Evolutionary conservation across 176 grass and related monocot species (phyloP).

Genomic region (Panicum miliaceum): DNA sequence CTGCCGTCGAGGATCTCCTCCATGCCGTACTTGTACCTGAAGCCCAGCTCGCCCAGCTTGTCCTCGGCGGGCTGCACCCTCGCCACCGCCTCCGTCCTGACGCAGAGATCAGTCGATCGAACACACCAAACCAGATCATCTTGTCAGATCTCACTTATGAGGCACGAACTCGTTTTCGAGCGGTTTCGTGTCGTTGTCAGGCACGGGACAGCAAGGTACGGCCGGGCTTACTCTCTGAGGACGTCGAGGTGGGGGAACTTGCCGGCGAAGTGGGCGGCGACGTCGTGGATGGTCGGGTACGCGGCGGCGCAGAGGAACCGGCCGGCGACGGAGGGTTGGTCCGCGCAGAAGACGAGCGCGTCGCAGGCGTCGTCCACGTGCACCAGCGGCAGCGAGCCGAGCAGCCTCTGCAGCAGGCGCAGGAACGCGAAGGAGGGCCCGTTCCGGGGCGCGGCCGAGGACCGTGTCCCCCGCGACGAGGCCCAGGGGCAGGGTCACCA

Average conservation of each 20-base stretch:
- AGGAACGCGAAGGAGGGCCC: background rate
- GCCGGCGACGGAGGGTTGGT: constrained; percentile 41
- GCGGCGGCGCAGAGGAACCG: constrained; percentile 53
- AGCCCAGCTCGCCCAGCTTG: too few relatives aligned
- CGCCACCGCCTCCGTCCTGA: too few relatives aligned
- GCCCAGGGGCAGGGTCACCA: constrained; percentile 58
- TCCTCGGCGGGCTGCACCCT: too few relatives aligned
- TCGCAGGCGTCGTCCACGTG: constrained; percentile 74
- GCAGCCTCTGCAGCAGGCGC: constrained; percentile 45
- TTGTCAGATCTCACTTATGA: too few relatives aligned
- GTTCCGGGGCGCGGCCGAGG: background rate
- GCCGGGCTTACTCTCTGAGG: constrained; percentile 51
- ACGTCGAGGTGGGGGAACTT: constrained; percentile 45
- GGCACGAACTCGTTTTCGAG: too few relatives aligned
- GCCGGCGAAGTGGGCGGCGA: constrained; percentile 27
- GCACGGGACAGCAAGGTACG: too few relatives aligned
- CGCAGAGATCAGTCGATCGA: too few relatives aligned
- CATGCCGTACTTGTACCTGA: too few relatives aligned
- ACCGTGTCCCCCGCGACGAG: constrained; percentile 65
- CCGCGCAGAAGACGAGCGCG: constrained; percentile 67
- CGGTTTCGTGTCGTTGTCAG: too few relatives aligned
- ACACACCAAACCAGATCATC: too few relatives aligned
- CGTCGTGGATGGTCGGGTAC: constrained; percentile 47
- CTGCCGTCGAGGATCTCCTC: too few relatives aligned
- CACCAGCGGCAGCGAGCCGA: constrained; percentile 57